Evolutionary conservation across 148 eudicot species (phyloP).

Genomic region (Fagopyrum tataricum): DNA sequence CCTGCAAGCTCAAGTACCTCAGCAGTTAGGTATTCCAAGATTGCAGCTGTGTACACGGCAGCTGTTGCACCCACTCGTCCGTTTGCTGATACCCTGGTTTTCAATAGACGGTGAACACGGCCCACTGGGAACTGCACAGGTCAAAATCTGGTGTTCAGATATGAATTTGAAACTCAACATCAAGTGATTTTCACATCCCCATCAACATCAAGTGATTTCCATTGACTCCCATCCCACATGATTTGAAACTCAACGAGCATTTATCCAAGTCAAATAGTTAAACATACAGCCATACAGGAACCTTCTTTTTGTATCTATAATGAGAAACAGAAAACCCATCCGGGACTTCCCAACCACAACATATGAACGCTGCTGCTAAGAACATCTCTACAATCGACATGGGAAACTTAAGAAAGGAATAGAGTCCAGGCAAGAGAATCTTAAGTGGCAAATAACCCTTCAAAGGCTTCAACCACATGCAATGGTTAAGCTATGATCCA

Average conservation of each 20-base stretch:
- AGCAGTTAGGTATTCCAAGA: slow-evolving; percentile 57
- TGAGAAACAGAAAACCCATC: not conserved
- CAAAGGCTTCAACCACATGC: no score
- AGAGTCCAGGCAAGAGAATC: no score
- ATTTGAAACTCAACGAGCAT: not conserved
- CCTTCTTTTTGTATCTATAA: no score
- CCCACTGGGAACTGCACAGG: slow-evolving; percentile 57
- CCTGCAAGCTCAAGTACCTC: slow-evolving; percentile 64
- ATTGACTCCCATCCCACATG: not conserved
- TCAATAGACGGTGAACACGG: slow-evolving; percentile 54
- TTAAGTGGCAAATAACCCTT: no score
- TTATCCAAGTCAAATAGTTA: no score
- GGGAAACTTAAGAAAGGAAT: no score
- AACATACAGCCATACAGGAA: not conserved
- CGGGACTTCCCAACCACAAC: not conserved
- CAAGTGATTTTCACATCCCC: not conserved
- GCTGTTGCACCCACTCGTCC: slow-evolving; percentile 69
- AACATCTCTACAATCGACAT: no score
- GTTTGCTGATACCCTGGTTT: slow-evolving; percentile 44
- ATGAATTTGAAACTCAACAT: no score
- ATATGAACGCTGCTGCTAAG: no score
- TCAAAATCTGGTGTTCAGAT: not conserved
- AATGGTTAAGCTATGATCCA: no score
- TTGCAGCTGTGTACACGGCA: slow-evolving; percentile 64
- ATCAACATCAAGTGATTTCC: not conserved